Evolutionary conservation across 352 stramenopile species (phyloP), one percentile per base, ranked within the genome.

Genomic region (Hyaloperonospora arabidopsidis): DNA sequence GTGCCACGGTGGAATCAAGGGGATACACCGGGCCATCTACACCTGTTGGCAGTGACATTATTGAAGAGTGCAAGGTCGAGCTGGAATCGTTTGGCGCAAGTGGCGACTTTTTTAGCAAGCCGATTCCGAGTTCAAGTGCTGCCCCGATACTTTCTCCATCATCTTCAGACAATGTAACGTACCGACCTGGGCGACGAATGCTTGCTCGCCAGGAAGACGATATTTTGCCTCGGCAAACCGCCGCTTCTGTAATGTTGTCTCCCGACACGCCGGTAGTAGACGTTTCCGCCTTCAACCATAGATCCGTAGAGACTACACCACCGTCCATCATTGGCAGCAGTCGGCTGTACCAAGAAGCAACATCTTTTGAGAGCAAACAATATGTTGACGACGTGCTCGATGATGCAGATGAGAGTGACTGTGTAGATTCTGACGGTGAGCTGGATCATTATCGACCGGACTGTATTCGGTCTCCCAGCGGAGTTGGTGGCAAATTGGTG

Each of bases 101-200:
- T 19, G 68, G 73, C 35, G 58, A 71, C 6, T 78, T 62, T 56
- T 67, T 78, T n/a, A 71, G 62, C 46, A 68, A 67, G 1, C 58
- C 60, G 0, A 72, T 76, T 48, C 59, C 72, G 14, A 73, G 61
- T 45, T 60, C 53, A n/a, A 28, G 44, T 43, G 63, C 51, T n/a
- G 36, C 48, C 7, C 44, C 61, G 19, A 63, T 53, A 22, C 49
- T 59, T 12, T 23, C 54, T 14, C 56, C 67, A 4, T 59, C 60
- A 29, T 61, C 68, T n/a, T 54, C 53, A 23, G 61, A 71, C 7
- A 78, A 73, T 51, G 54, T 78, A 28, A 76, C 68, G 3, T 35
- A 67, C 21, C 65, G 68, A 32, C 45, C 40, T 41, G 67, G 52
- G 43, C 55, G 53, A 19, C 49, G 47, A 59, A 23, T 17, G 34